Conservation (phyloP, 2,329 filamentous ascomycete species). For the Fusarium albidum region DNA sequence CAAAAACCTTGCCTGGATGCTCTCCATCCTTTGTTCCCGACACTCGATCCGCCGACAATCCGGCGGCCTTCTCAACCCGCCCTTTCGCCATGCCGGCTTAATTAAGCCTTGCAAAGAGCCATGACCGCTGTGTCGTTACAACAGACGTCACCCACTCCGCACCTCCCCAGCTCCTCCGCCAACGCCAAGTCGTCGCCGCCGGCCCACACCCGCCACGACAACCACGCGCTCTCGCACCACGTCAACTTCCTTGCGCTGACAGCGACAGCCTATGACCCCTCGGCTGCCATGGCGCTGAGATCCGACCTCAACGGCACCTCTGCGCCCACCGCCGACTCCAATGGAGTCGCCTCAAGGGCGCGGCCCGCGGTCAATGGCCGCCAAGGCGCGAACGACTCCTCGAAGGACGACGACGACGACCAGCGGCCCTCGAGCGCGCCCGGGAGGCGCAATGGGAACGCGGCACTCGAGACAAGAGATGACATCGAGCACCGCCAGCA, state of each 20-base stretch:
- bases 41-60: slow-evolving; percentile 7
- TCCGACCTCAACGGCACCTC: slow-evolving; percentile 44
- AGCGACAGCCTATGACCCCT: slow-evolving; percentile 33
- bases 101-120: slow-evolving; percentile 34
- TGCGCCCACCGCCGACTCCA: slow-evolving; percentile 36
- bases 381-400: slow-evolving; percentile 39
- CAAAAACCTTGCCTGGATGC: slow-evolving; percentile 1
- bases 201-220: slow-evolving; percentile 33
- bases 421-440: slow-evolving; percentile 57
- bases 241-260: slow-evolving; percentile 23
- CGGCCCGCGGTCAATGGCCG: slow-evolving; percentile 40
- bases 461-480: slow-evolving; percentile 39
- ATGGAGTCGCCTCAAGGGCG: slow-evolving; percentile 38
- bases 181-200: slow-evolving; percentile 32
- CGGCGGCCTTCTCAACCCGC: slow-evolving; percentile 3
- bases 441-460: slow-evolving; percentile 49
- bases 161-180: slow-evolving; percentile 35
- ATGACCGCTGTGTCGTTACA: slow-evolving; percentile 39
- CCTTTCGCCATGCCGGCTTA: slow-evolving; percentile 37
- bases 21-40: not conserved
- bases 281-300: slow-evolving; percentile 44
- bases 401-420: slow-evolving; percentile 41
- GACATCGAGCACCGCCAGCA: slow-evolving; percentile 47
- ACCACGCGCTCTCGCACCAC: slow-evolving; percentile 32
- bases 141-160: slow-evolving; percentile 41